Percentiles rank a stretch among this genome's conserved stretches.
phyloP scores from a whole-genome alignment of 352 stramenopile species.

The Globisporangium nunn region DNA sequence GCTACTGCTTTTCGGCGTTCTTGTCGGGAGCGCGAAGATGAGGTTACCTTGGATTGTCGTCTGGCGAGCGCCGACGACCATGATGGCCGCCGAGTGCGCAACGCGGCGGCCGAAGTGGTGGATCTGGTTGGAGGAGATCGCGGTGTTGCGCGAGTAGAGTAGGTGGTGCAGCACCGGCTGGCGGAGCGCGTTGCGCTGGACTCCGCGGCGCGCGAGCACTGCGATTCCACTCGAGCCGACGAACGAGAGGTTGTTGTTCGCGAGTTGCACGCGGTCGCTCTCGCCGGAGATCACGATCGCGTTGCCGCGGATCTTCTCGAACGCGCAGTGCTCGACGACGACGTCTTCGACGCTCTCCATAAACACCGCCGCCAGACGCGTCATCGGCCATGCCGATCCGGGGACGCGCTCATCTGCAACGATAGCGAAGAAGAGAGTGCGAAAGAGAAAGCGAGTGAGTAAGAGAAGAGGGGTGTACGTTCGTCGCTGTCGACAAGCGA shows the following conservation, averaged over 20 bases:
- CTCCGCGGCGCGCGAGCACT: constrained; percentile 26
- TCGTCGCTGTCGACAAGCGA: too few relatives aligned
- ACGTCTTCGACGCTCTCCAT: constrained; percentile 49
- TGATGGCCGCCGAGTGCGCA: constrained; percentile 43
- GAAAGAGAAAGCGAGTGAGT: too few relatives aligned
- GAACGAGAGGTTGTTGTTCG: constrained; percentile 70
- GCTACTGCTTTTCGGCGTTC: constrained; percentile 1
- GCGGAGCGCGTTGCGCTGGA: constrained; percentile 30
- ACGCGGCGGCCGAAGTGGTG: constrained; percentile 55
- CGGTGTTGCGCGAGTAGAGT: constrained; percentile 31
- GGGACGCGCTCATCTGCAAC: constrained; percentile 31
- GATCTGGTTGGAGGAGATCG: constrained; percentile 70
- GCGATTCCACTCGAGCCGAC: constrained; percentile 45
- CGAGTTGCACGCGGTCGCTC: constrained; percentile 37
- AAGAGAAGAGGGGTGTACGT: too few relatives aligned
- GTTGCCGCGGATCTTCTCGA: constrained; percentile 67
- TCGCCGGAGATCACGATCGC: constrained; percentile 59
- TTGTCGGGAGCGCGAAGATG: constrained; percentile 34
- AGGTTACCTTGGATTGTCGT: constrained; percentile 49
- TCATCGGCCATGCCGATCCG: constrained; percentile 40
- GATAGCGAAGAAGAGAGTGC: neutral
- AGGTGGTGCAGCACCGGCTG: constrained; percentile 28
- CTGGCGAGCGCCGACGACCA: constrained; percentile 43
- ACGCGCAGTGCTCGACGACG: constrained; percentile 48
- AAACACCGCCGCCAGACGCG: constrained; percentile 52